phyloP scores from a whole-genome alignment of 108 stramenopile genomes.

The Skeletonema marinoi region DNA sequence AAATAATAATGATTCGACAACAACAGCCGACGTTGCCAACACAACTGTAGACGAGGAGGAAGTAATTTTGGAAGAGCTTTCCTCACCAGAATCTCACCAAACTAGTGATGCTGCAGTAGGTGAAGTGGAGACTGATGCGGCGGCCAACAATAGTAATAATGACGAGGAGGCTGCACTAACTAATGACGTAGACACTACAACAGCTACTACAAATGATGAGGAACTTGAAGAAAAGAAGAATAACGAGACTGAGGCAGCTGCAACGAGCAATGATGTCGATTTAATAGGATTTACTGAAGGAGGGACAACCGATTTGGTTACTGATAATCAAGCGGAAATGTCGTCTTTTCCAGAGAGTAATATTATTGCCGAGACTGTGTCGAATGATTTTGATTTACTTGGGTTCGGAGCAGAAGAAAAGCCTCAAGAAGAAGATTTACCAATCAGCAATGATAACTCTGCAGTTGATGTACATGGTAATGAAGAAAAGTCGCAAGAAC shows the following conservation, averaged over 20 bases:
- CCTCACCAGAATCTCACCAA: no score
- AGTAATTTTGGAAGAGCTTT: no score
- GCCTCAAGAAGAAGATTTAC: not conserved
- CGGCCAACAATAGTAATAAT: no score
- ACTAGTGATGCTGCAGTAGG: no score
- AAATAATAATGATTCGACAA: not conserved
- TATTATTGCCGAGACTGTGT: not conserved
- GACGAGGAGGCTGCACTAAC: not conserved
- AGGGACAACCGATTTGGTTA: not conserved
- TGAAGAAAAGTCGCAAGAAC: not conserved
- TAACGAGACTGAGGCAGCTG: not conserved
- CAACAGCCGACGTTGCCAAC: not conserved
- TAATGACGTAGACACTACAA: not conserved
- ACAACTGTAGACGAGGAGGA: not conserved
- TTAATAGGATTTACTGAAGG: not conserved
- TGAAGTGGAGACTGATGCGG: no score
- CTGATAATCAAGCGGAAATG: not conserved
- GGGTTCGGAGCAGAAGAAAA: not conserved
- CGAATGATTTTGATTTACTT: slow-evolving; percentile 2
- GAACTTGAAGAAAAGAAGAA: not conserved
- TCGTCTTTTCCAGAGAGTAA: not conserved
- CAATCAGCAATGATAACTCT: not conserved
- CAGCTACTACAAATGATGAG: not conserved
- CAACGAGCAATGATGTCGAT: not conserved
- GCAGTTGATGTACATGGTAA: not conserved